Evolutionary conservation across 306 rosid genomes (phyloP).

Genomic region (Albizia julibrissin): DNA sequence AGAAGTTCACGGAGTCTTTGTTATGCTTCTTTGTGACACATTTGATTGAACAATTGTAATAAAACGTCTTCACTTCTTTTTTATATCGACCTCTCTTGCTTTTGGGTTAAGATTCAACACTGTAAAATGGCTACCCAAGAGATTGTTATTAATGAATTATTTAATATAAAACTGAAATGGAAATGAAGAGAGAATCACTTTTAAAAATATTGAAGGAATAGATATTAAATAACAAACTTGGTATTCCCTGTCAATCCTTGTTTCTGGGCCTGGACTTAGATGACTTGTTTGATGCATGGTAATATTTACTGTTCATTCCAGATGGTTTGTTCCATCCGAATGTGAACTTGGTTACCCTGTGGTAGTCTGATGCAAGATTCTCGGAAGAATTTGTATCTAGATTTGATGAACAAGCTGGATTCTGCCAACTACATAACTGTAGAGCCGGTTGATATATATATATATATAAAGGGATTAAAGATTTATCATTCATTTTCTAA

Average conservation of each 20-base stretch:
- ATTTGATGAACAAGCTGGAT: not conserved
- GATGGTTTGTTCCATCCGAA: not conserved
- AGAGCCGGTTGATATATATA: too few relatives aligned
- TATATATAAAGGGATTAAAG: too few relatives aligned
- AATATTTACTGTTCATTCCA: too few relatives aligned
- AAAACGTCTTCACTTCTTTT: not conserved
- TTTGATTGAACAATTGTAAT: not conserved
- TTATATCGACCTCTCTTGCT: not conserved
- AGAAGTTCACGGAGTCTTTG: slow-evolving; percentile 16
- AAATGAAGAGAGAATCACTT: not conserved
- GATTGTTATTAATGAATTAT: not conserved
- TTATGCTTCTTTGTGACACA: not conserved
- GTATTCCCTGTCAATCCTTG: not conserved
- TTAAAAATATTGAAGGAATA: too few relatives aligned
- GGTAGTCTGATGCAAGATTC: not conserved
- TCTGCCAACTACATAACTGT: not conserved
- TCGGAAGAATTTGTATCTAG: not conserved
- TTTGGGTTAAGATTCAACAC: not conserved
- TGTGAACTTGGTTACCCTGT: not conserved
- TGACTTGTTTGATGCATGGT: not conserved
- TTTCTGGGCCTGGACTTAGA: not conserved
- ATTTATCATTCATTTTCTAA: too few relatives aligned
- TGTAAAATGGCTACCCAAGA: not conserved
- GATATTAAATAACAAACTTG: not conserved
- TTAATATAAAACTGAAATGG: not conserved